These are phyloP conservation scores for Cladosporium halotolerans DNA, from an alignment of 2,329 filamentous ascomycete species.

Conservation along the genomic window DNA sequence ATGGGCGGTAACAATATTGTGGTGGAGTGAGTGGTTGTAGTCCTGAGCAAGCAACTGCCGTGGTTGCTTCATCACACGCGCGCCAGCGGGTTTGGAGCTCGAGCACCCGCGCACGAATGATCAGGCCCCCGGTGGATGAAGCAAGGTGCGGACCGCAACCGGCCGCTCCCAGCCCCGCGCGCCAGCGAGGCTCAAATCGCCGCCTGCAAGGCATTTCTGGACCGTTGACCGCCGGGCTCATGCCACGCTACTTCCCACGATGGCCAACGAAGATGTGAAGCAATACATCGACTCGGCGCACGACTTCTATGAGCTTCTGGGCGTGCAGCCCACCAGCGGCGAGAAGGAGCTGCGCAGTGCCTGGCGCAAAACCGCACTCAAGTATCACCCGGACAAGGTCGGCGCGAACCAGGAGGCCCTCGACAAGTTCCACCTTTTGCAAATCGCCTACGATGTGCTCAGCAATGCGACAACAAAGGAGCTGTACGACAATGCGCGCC, in stretches of 20 bases:
- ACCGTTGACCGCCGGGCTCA: no score
- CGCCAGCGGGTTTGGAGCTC: not conserved
- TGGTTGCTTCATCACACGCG: not conserved
- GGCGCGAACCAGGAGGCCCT: slow-evolving; percentile 58
- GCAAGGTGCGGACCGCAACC: not conserved
- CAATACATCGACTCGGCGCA: slow-evolving; percentile 35
- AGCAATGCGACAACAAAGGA: slow-evolving; percentile 63
- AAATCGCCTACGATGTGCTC: slow-evolving; percentile 80
- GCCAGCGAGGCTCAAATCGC: no score
- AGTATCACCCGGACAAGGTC: slow-evolving; percentile 91
- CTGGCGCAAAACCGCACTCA: slow-evolving; percentile 79
- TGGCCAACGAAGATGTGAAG: slow-evolving; percentile 38
- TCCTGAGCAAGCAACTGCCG: no score
- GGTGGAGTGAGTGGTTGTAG: not conserved
- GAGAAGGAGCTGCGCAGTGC: slow-evolving; percentile 74
- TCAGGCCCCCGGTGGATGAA: not conserved
- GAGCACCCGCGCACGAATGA: not conserved
- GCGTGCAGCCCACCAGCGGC: slow-evolving; percentile 50
- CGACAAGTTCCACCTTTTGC: slow-evolving; percentile 76
- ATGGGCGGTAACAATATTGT: not conserved
- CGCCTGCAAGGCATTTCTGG: no score
- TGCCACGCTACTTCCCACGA: slow-evolving; percentile 14
- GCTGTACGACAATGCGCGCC: slow-evolving; percentile 71
- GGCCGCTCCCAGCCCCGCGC: no score
- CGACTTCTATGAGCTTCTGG: slow-evolving; percentile 75